These are phyloP conservation scores for Coemansia umbellata DNA, from an alignment of 192 early-diverging fungal genomes.

Conservation along the genomic window DNA sequence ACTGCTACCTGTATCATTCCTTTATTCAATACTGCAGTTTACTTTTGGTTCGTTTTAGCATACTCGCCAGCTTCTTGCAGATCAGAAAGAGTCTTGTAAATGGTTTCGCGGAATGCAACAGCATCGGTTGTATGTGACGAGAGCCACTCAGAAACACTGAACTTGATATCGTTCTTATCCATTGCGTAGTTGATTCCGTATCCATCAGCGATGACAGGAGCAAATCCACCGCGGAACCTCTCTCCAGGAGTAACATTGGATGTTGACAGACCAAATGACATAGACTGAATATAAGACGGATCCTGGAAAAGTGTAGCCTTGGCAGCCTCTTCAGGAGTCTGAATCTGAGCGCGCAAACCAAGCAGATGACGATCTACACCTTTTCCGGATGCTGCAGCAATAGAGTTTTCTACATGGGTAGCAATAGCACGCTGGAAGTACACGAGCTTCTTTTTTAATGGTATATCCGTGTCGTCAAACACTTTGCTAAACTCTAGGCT, in stretches of 20 bases:
- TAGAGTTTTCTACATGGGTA: conserved; percentile 71
- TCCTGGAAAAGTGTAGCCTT: conserved; percentile 78
- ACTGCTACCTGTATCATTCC: no score
- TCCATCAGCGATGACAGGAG: conserved; percentile 77
- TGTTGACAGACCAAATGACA: conserved; percentile 78
- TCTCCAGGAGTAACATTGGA: conserved; percentile 75
- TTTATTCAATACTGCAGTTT: background rate
- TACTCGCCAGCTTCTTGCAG: conserved; percentile 24
- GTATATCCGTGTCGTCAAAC: conserved; percentile 65
- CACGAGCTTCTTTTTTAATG: conserved; percentile 47
- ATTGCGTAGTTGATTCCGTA: conserved; percentile 87
- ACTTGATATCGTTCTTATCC: conserved; percentile 61
- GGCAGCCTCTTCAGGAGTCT: conserved; percentile 54
- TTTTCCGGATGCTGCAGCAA: conserved; percentile 66
- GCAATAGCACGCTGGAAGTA: conserved; percentile 63
- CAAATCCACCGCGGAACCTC: conserved; percentile 75
- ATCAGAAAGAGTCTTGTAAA: conserved; percentile 47
- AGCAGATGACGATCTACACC: conserved; percentile 93
- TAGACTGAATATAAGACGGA: conserved; percentile 70
- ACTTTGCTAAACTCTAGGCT: conserved; percentile 69
- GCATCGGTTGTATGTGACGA: conserved; percentile 55
- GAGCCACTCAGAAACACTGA: conserved; percentile 61
- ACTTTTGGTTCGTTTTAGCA: conserved; percentile 9
- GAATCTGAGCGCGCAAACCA: conserved; percentile 72
- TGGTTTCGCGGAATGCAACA: conserved; percentile 57